phyloP scores from a whole-genome alignment of 2,329 filamentous ascomycete genomes.

The Colletotrichum coccodes region DNA sequence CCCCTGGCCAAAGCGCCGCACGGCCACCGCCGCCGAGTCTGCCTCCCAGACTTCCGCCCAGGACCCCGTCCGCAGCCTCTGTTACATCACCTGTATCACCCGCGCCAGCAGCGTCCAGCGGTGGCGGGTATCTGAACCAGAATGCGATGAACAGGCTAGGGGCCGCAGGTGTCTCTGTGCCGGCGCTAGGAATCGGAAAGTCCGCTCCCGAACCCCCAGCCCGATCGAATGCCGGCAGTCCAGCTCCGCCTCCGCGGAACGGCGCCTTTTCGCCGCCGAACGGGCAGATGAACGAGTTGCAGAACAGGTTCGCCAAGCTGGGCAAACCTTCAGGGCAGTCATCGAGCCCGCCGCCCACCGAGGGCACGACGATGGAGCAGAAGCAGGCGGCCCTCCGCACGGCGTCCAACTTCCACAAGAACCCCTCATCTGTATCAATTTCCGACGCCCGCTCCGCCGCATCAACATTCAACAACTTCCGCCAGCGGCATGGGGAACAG shows the following conservation, averaged over 20 bases:
- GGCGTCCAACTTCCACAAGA: constrained; percentile 66
- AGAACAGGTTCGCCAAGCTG: constrained; percentile 72
- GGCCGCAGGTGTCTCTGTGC: constrained; percentile 80
- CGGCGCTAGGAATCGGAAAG: constrained; percentile 77
- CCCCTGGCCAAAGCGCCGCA: constrained; percentile 37
- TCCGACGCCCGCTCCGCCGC: constrained; percentile 68
- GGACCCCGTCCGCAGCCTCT: constrained; percentile 47
- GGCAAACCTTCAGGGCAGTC: constrained; percentile 46
- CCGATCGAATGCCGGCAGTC: constrained; percentile 42
- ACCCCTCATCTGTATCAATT: constrained; percentile 70
- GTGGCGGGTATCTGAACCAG: constrained; percentile 53
- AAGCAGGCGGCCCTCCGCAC: constrained; percentile 73
- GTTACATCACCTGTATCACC: constrained; percentile 46
- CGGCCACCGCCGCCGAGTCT: constrained; percentile 69
- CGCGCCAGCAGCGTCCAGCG: constrained; percentile 47
- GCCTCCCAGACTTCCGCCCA: constrained; percentile 73
- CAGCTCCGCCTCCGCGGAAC: constrained; percentile 39
- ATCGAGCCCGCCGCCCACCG: constrained; percentile 43
- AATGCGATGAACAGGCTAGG: constrained; percentile 74
- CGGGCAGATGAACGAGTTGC: constrained; percentile 71
- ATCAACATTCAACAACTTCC: constrained; percentile 74
- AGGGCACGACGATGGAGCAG: constrained; percentile 72
- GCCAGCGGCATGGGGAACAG: constrained; percentile 76
- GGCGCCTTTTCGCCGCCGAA: constrained; percentile 31
- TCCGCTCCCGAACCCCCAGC: constrained; percentile 34